phyloP scores from a whole-genome alignment of 2,329 filamentous ascomycete genomes.

The Ophiocordyceps polyrhachis-furcata region DNA sequence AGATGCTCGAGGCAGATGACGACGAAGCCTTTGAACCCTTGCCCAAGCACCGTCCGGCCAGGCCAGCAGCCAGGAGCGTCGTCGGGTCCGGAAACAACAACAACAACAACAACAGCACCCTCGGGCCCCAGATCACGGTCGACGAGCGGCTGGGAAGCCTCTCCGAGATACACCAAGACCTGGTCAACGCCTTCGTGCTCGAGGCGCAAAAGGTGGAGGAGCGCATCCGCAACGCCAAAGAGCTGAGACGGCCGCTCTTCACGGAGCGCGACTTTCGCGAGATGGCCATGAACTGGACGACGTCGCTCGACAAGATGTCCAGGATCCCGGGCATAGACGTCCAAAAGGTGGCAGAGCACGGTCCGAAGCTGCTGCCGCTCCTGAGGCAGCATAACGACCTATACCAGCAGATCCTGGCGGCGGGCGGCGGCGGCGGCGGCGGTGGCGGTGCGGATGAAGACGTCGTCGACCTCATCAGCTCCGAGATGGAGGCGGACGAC shows the following conservation, averaged over 20 bases:
- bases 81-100: conserved; percentile 35
- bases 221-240: conserved; percentile 38
- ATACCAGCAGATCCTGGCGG: conserved; percentile 33
- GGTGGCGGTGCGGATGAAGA: conserved; percentile 15
- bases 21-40: conserved; percentile 23
- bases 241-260: conserved; percentile 42
- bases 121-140: conserved; percentile 38
- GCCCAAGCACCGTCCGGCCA: conserved; percentile 17
- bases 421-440: no score
- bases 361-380: conserved; percentile 39
- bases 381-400: conserved; percentile 27
- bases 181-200: conserved; percentile 46
- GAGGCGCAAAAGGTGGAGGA: conserved; percentile 43
- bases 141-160: conserved; percentile 35
- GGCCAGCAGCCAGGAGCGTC: conserved; percentile 10
- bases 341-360: conserved; percentile 43
- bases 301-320: conserved; percentile 40
- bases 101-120: conserved; percentile 1
- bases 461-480: conserved; percentile 37
- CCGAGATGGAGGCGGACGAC: conserved; percentile 19
- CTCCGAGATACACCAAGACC: conserved; percentile 38
- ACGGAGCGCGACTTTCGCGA: conserved; percentile 49
- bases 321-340: conserved; percentile 42
- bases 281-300: conserved; percentile 55
- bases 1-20: conserved; percentile 11